Evolutionary conservation across 495 filamentous ascomycete species (phyloP), one percentile per base, ranked within the genome.

Genomic region (Tricharina praecox): DNA sequence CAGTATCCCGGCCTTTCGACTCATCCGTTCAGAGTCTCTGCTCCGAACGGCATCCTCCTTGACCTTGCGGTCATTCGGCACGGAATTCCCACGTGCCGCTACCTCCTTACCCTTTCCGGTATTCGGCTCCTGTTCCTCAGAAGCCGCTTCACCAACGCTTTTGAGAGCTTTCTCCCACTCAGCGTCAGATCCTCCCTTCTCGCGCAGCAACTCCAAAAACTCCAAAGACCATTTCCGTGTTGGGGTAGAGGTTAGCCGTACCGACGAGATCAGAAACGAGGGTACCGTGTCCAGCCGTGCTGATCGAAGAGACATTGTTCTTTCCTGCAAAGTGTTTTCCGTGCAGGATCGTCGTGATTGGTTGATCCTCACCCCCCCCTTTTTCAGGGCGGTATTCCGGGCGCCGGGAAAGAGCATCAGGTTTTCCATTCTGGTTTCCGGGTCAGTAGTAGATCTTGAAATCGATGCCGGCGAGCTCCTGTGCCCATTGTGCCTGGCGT

Each of bases 401-500:
- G 32, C 40, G 38, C 35, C 40, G 38, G 1, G 52, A 50, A 3
- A 54, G 35, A 1, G 35, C 25, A 42, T 54, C 52, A 19, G 48
- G 48, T 37, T 50, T 51, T 16, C 43, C 48, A 18, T 44, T 47
- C 25, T 42, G 28, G 7, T 18, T 48, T 7, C 53, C 47, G 37
- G 47, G 50, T 37, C 46, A 23, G 25, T 37, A 53, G 5, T 21
- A 40, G 15, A 50, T 56, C 1, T 19, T 38, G 25, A 50, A 53
- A 10, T 56, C 25, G 16, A 50, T 43, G 7, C 28, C 25, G 1
- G 39, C 45, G 1, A 55, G 38, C 8, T 43, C 40, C 23, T 49
- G 42, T 0, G 40, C 20, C 33, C 40, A 52, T 8, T 34, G 2
- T 0, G 39, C 53, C 20, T 54, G 36, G 0, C 49, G 21, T 2